These are phyloP conservation scores for Wickerhamomyces sp. DNA, from an alignment of 1,139 yeast species.

Conservation along the genomic window DNA sequence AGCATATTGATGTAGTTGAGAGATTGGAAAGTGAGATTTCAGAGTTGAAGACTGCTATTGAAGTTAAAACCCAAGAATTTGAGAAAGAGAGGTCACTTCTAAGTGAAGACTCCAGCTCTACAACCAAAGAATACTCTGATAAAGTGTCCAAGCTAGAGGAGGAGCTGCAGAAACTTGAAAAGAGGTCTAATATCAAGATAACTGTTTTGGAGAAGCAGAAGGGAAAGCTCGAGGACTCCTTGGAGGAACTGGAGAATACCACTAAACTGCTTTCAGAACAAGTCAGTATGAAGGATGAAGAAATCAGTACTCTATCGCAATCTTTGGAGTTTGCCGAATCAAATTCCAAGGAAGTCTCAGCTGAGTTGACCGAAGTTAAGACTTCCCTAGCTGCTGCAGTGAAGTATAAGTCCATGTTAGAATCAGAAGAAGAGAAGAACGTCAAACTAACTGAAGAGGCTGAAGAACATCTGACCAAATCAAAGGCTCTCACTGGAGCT, in stretches of 20 bases:
- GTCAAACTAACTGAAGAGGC: background rate
- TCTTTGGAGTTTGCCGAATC: background rate
- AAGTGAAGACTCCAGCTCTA: constrained; percentile 45
- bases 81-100: constrained; percentile 46
- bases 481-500: too few relatives aligned
- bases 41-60: constrained; percentile 25
- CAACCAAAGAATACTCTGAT: constrained; percentile 43
- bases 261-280: constrained; percentile 9
- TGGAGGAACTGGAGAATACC: constrained; percentile 8
- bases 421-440: background rate
- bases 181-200: constrained; percentile 11
- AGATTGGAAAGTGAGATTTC: constrained; percentile 21
- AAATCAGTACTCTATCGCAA: constrained; percentile 1
- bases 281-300: constrained; percentile 4
- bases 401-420: too few relatives aligned
- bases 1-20: constrained; percentile 2
- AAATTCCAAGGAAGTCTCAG: background rate
- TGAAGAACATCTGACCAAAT: too few relatives aligned
- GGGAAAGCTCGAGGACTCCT: constrained; percentile 12
- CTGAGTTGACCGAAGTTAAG: background rate
- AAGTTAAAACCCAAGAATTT: constrained; percentile 36
- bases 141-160: constrained; percentile 36
- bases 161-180: constrained; percentile 19
- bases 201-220: constrained; percentile 12
- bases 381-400: background rate